phyloP scores from a whole-genome alignment of 768 basidiomycete genomes.

The Russula vinacea region DNA sequence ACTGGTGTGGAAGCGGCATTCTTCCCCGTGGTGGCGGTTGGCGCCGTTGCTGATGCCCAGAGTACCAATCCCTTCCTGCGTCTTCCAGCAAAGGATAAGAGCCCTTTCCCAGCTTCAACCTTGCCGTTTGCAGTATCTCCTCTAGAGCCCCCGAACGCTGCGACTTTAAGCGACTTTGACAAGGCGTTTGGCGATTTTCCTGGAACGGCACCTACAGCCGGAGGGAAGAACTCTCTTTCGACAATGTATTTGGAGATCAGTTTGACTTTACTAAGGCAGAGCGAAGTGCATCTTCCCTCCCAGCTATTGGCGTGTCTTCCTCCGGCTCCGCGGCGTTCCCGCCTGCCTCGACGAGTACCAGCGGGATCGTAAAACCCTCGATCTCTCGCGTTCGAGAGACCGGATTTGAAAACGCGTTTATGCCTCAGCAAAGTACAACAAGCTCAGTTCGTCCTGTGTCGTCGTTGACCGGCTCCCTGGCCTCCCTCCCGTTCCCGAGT shows the following conservation, averaged over 20 bases:
- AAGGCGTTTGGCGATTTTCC: slow-evolving; percentile 64
- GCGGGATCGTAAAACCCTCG: slow-evolving; percentile 2
- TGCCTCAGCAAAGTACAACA: slow-evolving; percentile 21
- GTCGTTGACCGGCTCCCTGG: slow-evolving; percentile 19
- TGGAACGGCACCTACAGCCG: slow-evolving; percentile 37
- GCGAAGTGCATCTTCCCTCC: background rate
- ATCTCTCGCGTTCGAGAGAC: slow-evolving; percentile 25
- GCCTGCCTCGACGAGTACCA: slow-evolving; percentile 15
- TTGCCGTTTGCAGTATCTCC: slow-evolving; percentile 20
- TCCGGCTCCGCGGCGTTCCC: slow-evolving; percentile 20
- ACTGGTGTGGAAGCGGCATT: background rate
- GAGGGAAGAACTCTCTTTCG: slow-evolving; percentile 57
- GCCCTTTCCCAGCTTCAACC: slow-evolving; percentile 20
- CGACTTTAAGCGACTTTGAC: slow-evolving; percentile 61
- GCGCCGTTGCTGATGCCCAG: slow-evolving; percentile 1
- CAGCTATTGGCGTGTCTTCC: background rate
- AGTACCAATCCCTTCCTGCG: slow-evolving; percentile 19
- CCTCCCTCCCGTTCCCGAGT: slow-evolving; percentile 19
- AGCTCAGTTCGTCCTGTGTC: slow-evolving; percentile 13
- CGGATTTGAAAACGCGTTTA: slow-evolving; percentile 41
- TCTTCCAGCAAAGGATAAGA: slow-evolving; percentile 16
- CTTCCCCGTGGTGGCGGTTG: background rate
- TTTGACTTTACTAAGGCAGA: slow-evolving; percentile 56
- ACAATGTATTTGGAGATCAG: slow-evolving; percentile 58
- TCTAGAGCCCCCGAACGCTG: slow-evolving; percentile 22